Evolutionary conservation across 2,329 filamentous ascomycete genomes (phyloP).

Genomic region (Hymenotorrendiella dingleyae): DNA sequence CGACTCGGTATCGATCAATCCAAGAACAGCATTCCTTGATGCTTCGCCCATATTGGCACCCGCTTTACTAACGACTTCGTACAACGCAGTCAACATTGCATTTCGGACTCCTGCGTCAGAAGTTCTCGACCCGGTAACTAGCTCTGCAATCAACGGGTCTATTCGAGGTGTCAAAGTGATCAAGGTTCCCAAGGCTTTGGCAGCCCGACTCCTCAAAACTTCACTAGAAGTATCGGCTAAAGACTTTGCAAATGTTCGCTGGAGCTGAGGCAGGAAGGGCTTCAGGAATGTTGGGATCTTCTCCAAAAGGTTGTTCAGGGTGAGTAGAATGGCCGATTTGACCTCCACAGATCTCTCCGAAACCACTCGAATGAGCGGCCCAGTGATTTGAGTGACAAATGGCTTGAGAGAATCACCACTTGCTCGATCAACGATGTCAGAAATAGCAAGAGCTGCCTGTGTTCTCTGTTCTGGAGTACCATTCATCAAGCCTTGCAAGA

Average conservation of each 20-base stretch:
- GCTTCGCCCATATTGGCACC: constrained; percentile 91
- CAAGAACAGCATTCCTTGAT: constrained; percentile 78
- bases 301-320: constrained; percentile 88
- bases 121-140: constrained; percentile 94
- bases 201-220: constrained; percentile 76
- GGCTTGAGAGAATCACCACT: constrained; percentile 82
- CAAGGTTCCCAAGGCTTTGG: constrained; percentile 87
- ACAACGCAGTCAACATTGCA: constrained; percentile 94
- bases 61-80: constrained; percentile 93
- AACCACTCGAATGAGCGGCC: constrained; percentile 93
- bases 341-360: constrained; percentile 95
- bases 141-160: constrained; percentile 84
- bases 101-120: constrained; percentile 79
- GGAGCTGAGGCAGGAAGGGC: constrained; percentile 92
- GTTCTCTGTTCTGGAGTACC: constrained; percentile 88
- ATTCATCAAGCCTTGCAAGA: constrained; percentile 96
- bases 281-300: constrained; percentile 96
- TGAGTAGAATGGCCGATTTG: constrained; percentile 88
- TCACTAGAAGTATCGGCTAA: constrained; percentile 92
- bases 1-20: constrained; percentile 78
- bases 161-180: constrained; percentile 95
- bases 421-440: constrained; percentile 90
- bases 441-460: constrained; percentile 86
- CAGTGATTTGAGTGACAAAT: constrained; percentile 96
- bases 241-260: constrained; percentile 94